These are phyloP conservation scores for Fusarium hostae DNA, from an alignment of 2,329 filamentous ascomycete genomes.

Conservation along the genomic window DNA sequence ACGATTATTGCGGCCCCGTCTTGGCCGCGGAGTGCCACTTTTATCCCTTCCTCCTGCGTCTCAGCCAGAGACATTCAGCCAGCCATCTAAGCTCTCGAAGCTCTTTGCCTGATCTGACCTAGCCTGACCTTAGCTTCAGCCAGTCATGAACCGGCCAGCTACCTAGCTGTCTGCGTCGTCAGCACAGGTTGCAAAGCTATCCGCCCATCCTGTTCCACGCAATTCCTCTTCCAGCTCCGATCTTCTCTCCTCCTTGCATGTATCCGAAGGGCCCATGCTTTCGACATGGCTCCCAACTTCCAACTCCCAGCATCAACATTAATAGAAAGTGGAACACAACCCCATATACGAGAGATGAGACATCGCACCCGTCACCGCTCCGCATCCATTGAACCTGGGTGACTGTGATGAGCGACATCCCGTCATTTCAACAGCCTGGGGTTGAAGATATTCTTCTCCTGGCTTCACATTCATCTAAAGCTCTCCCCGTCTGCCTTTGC, in stretches of 20 bases:
- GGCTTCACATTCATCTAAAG: conserved; percentile 10
- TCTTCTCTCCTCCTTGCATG: conserved; percentile 26
- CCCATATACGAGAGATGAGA: conserved; percentile 29
- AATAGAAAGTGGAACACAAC: conserved; percentile 30
- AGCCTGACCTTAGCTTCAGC: conserved; percentile 37
- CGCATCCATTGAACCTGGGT: conserved; percentile 26
- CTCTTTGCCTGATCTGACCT: conserved; percentile 32
- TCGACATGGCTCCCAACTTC: conserved; percentile 17
- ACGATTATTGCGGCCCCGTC: conserved; percentile 24
- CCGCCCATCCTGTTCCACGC: conserved; percentile 30
- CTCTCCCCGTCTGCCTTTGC: conserved; percentile 11
- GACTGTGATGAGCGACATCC: conserved; percentile 35
- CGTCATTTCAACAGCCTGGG: conserved; percentile 14
- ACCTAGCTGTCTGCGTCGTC: conserved; percentile 30
- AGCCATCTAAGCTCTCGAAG: conserved; percentile 36
- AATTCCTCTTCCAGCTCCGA: conserved; percentile 35
- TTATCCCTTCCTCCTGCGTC: conserved; percentile 41
- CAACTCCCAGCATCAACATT: conserved; percentile 7
- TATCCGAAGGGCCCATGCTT: conserved; percentile 39
- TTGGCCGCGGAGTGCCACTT: conserved; percentile 17
- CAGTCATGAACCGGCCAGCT: conserved; percentile 28
- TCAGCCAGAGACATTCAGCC: conserved; percentile 38
- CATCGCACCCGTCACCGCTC: conserved; percentile 36
- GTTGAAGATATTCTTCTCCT: conserved; percentile 10
- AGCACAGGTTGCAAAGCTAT: conserved; percentile 22